Evolutionary conservation across 805 yeast genomes (phyloP), one percentile per base, ranked within the genome.

Genomic region (Lipomyces oligophaga): DNA sequence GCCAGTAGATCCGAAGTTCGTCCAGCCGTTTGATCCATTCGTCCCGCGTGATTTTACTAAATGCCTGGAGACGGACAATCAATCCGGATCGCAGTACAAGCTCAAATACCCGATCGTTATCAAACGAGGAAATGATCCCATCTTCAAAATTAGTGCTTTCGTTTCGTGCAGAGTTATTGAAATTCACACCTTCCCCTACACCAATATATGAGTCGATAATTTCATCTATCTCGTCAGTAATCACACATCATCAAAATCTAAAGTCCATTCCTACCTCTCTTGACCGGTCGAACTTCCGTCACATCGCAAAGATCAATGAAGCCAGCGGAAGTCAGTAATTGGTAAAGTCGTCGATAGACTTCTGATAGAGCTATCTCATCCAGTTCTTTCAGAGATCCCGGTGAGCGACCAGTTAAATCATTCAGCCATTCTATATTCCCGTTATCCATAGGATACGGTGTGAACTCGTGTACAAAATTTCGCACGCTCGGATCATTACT

Each of bases 291-390:
- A 24, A 32, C 60, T 48, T 48, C 48, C 13, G 28, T 38, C 10
- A 54, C 55, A 27, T 54, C 58, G 21, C 54, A 41, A 42, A 89
- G 54, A 59, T 87, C 85, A 5, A 89, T 58, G 11, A 83, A 65
- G 0, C 80, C 80, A 24, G 76, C 74, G 0, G 95, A 75, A 41
- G 75, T 74, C 1, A 77, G 62, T 4, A 85, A 63, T 44, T 76
- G 75, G 20, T 71, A 69, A 1, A 79, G 65, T 41, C 81, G 71
- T 47, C 97, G 70, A 50, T 81, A 80, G 34, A 76, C 75, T 52
- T 85, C 90, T 22, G 71, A 69, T n/a, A 78, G 55, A 0, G 94
- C 94, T 35, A 65, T 65, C 1, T 63, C 55, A 58, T 89, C 96
- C 18, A 70, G 58, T 5, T 60, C 55, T 1, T 68, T 64, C 55